Evolutionary conservation across 805 yeast species (phyloP).

Genomic region (Yarrowia sp.): DNA sequence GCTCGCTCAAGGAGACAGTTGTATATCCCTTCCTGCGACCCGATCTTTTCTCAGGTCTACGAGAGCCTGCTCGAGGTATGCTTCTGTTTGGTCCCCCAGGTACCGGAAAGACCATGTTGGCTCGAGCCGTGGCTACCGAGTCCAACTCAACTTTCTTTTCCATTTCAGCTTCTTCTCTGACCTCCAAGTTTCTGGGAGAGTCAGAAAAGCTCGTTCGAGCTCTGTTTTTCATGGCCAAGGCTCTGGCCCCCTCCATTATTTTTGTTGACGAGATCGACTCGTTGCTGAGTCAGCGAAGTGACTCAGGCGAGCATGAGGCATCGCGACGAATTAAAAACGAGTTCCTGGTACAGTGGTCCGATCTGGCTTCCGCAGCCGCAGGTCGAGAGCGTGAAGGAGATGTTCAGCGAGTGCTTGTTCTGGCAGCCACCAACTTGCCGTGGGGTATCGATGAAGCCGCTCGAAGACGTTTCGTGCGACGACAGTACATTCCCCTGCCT

Average conservation of each 20-base stretch:
- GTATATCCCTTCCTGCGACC: slow-evolving; percentile 95
- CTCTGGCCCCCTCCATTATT: slow-evolving; percentile 85
- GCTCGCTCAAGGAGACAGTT: slow-evolving; percentile 86
- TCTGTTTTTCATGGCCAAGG: slow-evolving; percentile 76
- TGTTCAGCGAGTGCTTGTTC: slow-evolving; percentile 69
- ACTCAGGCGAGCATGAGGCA: slow-evolving; percentile 77
- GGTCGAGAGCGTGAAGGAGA: slow-evolving; percentile 54
- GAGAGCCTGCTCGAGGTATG: slow-evolving; percentile 98
- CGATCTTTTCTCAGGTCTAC: slow-evolving; percentile 80
- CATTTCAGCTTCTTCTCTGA: slow-evolving; percentile 83
- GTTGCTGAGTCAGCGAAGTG: slow-evolving; percentile 73
- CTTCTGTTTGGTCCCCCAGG: slow-evolving; percentile 96
- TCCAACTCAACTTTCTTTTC: slow-evolving; percentile 89
- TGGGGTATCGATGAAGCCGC: slow-evolving; percentile 99
- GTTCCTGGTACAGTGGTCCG: slow-evolving; percentile 92
- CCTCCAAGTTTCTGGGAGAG: slow-evolving; percentile 82
- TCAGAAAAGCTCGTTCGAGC: slow-evolving; percentile 92
- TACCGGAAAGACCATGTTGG: slow-evolving; percentile 97
- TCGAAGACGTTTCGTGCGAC: slow-evolving; percentile 81
- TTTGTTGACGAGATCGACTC: slow-evolving; percentile 97
- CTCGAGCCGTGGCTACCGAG: slow-evolving; percentile 94
- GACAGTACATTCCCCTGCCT: slow-evolving; percentile 93
- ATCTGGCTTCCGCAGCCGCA: slow-evolving; percentile 81
- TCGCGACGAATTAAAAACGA: slow-evolving; percentile 88
- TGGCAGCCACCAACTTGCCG: slow-evolving; percentile 94